phyloP scores from a whole-genome alignment of 2,329 filamentous ascomycete genomes.

The Raffaelea arxii region DNA sequence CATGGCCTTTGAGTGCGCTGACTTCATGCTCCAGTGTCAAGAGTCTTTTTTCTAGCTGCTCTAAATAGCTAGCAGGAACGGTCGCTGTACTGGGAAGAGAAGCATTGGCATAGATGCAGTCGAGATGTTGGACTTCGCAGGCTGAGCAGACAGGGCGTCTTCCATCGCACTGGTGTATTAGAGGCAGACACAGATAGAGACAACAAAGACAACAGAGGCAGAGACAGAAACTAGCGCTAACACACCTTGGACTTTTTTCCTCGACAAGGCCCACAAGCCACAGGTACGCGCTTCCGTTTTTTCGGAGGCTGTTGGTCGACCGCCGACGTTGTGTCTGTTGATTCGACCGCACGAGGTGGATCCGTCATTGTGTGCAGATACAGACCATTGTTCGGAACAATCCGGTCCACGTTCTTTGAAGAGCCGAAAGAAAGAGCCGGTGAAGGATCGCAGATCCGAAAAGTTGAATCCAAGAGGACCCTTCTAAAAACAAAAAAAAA shows the following conservation, averaged over 20 bases:
- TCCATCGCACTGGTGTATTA: not conserved
- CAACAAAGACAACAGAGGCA: too few species aligned
- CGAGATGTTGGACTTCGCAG: not conserved
- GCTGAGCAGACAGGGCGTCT: not conserved
- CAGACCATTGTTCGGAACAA: too few species aligned
- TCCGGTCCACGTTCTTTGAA: too few species aligned
- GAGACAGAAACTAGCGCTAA: too few species aligned
- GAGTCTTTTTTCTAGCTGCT: constrained; percentile 7
- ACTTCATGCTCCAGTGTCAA: not conserved
- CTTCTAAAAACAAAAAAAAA: too few species aligned
- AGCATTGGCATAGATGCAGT: not conserved
- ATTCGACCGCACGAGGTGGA: too few species aligned
- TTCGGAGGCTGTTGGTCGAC: not conserved
- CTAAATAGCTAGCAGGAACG: constrained; percentile 5
- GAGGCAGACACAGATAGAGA: too few species aligned
- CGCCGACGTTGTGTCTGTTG: not conserved
- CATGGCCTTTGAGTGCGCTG: not conserved
- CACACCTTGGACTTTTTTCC: constrained; percentile 2
- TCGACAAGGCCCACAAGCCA: constrained; percentile 1
- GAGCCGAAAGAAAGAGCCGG: too few species aligned
- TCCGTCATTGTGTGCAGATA: too few species aligned
- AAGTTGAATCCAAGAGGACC: too few species aligned
- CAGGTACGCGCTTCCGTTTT: constrained; percentile 4
- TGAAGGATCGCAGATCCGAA: too few species aligned
- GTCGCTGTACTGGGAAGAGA: not conserved